phyloP scores from a whole-genome alignment of 2,329 filamentous ascomycete species.

The Helotiales sp. region DNA sequence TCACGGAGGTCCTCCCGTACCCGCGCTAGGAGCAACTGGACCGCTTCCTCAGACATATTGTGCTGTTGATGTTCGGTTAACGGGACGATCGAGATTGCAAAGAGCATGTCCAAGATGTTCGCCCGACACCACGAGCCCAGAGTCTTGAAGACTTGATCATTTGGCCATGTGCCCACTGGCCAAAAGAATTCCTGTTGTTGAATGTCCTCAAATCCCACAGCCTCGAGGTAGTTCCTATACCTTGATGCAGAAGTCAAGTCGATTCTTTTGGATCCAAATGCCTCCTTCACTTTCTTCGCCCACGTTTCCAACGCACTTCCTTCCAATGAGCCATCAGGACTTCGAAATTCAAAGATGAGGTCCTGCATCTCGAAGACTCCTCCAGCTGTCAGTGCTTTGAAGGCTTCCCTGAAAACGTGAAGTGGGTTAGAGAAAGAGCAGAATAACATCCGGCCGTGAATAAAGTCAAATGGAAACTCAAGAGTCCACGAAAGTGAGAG shows the following conservation, averaged over 20 bases:
- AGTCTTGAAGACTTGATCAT: not conserved
- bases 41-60: not conserved
- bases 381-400: slow-evolving; percentile 9
- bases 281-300: slow-evolving; percentile 4
- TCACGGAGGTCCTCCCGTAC: slow-evolving; percentile 3
- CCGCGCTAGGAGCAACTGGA: not conserved
- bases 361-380: slow-evolving; percentile 15
- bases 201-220: slow-evolving; percentile 6
- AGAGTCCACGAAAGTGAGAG: slow-evolving; percentile 11
- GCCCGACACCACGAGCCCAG: not conserved
- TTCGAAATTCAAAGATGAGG: slow-evolving; percentile 11
- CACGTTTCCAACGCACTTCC: not conserved
- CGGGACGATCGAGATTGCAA: slow-evolving; percentile 8
- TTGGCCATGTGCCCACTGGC: not conserved
- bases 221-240: slow-evolving; percentile 7
- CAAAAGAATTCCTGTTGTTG: slow-evolving; percentile 1
- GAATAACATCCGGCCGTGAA: slow-evolving; percentile 14
- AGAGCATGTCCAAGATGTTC: slow-evolving; percentile 3
- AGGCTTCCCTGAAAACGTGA: slow-evolving; percentile 9
- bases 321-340: not conserved
- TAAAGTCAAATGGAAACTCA: slow-evolving; percentile 10
- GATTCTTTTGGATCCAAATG: slow-evolving; percentile 8
- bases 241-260: slow-evolving; percentile 12
- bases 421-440: slow-evolving; percentile 8
- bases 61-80: not conserved